Base-by-base conservation (phyloP, 1,284 basidiomycete species). In the Cutaneotrichosporon dermatis region DNA sequence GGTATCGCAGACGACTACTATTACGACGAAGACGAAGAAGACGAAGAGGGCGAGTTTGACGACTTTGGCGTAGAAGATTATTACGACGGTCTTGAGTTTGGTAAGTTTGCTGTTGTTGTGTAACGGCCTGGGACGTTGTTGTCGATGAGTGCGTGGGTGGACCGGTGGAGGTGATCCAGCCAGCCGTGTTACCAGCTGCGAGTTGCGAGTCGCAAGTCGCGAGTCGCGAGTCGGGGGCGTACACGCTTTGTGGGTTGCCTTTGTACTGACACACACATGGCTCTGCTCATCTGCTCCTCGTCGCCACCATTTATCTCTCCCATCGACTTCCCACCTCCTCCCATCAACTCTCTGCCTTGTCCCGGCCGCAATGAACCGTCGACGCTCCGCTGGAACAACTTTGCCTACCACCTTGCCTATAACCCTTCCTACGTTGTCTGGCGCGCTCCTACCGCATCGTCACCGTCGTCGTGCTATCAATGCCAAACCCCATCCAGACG, bases 1-100 rank as follows among this genome's bases (percentile, higher is more conserved):
- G 62, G 52, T 37, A 57, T 53, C 35, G 61, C 49, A 35, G 65
- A 63, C 37, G 64, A 58, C 15, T 46, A 59, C 41, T 46, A 68
- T 64, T 66, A 72, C 58, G 70, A 59, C 40, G 64, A 64, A 12
- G 51, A 62, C 11, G 59, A 60, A 51, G 64, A 66, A 48, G 67
- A 69, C 45, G 68, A 71, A 36, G 66, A 65, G 48, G 64, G 70
- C 63, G 69, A 50, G 15, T 35, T 59, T n/a, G 50, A 57, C 6
- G 54, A 59, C 41, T 33, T 36, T n/a, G 35, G 39, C 16, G 49
- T n/a, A 7, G 57, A 48, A 44, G 58, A 55, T 48, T 56, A 60
- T 54, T 54, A 33, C n/a, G 45, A 51, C n/a, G 46, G 49, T 36
- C 41, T 54, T n/a, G 54, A 61, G 12, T 57, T 57, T 55, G 62